Percentiles rank a stretch among this genome's conserved stretches.
Conservation (phyloP, 2,329 filamentous ascomycete genomes). For the Monosporascus sp. region DNA sequence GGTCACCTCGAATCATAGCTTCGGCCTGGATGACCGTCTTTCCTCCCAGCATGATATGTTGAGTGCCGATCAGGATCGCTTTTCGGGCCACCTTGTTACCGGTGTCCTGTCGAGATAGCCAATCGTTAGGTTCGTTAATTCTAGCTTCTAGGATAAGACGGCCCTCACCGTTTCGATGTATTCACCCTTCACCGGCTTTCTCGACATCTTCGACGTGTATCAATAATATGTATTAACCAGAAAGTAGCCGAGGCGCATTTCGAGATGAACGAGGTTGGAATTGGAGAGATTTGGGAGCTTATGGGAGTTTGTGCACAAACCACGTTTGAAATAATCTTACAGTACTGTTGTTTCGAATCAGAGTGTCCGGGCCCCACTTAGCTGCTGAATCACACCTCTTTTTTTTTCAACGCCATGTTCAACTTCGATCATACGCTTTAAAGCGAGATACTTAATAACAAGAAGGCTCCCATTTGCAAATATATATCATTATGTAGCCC, state of each 20-base stretch:
- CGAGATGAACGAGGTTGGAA: not conserved
- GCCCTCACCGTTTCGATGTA: slow-evolving; percentile 87
- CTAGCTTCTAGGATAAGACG: no score
- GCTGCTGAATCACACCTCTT: no score
- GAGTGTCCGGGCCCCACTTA: no score
- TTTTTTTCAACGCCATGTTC: no score
- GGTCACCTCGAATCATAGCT: slow-evolving; percentile 87
- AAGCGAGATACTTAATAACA: no score
- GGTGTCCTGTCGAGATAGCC: slow-evolving; percentile 63
- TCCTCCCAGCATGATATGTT: slow-evolving; percentile 95
- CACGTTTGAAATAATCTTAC: not conserved
- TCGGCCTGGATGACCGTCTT: slow-evolving; percentile 95
- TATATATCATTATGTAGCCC: no score
- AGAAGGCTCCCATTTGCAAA: no score
- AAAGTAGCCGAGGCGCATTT: not conserved
- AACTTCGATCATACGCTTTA: no score
- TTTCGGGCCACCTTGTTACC: slow-evolving; percentile 97
- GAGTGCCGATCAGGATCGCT: slow-evolving; percentile 85
- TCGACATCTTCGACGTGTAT: slow-evolving; percentile 54
- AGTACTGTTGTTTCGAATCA: no score
- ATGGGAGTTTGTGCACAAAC: not conserved
- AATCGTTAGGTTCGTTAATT: no score
- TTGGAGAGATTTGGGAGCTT: not conserved
- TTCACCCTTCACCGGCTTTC: slow-evolving; percentile 76
- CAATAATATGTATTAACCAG: no score